A percentile compares a stretch with the other conserved stretches of the same genome.
Conservation (phyloP, 2,329 filamentous ascomycete species). For the Raffaelea deltoideospora region DNA sequence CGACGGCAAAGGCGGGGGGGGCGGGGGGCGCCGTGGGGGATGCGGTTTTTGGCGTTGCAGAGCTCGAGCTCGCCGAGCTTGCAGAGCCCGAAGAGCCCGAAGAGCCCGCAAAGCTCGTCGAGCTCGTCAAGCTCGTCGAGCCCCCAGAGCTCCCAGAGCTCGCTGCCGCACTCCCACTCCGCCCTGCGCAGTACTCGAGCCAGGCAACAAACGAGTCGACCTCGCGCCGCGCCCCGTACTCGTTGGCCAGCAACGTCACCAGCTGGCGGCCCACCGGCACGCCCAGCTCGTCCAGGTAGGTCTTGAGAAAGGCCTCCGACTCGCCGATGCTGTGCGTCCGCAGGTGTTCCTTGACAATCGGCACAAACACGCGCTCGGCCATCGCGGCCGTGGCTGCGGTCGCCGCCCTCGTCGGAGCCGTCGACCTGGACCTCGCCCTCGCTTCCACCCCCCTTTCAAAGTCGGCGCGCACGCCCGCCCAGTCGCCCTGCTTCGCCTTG, state of each 20-base stretch:
- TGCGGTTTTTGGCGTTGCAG: too few species aligned
- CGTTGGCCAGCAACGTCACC: conserved; percentile 27
- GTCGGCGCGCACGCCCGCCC: conserved; percentile 20
- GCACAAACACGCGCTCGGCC: conserved; percentile 18
- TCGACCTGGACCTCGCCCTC: not conserved
- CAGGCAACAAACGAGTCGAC: conserved; percentile 22
- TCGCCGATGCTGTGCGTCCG: conserved; percentile 23
- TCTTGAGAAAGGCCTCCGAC: conserved; percentile 30
- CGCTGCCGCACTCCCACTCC: too few species aligned
- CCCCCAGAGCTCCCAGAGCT: too few species aligned
- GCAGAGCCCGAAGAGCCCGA: too few species aligned
- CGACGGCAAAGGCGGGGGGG: conserved; percentile 19
- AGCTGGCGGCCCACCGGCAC: conserved; percentile 20
- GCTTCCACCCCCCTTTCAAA: conserved; percentile 13
- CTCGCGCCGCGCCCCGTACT: conserved; percentile 24
- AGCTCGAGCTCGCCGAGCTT: too few species aligned
- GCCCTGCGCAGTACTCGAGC: conserved; percentile 24
- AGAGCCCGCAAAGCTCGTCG: too few species aligned
- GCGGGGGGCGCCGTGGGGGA: too few species aligned
- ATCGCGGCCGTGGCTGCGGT: conserved; percentile 12
- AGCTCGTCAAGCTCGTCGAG: too few species aligned
- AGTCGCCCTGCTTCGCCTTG: conserved; percentile 24
- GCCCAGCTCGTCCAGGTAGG: conserved; percentile 19
- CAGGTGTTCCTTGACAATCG: conserved; percentile 23
- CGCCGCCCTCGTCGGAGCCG: conserved; percentile 8